Evolutionary conservation across 2,329 filamentous ascomycete species (phyloP).

Genomic region (Aspergillus amoenus): DNA sequence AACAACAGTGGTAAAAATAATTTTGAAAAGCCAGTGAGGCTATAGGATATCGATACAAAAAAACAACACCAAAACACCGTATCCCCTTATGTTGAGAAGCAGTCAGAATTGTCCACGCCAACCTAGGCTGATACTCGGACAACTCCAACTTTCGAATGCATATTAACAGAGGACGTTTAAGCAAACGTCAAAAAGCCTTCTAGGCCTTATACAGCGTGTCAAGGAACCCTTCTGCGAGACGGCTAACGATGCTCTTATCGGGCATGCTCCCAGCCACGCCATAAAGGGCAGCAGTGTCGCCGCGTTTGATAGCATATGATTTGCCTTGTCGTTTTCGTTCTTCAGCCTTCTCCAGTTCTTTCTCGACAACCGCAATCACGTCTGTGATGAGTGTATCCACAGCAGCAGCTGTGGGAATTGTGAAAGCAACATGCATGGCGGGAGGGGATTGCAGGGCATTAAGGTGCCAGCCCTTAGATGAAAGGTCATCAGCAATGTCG

Average conservation of each 20-base stretch:
- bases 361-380: slow-evolving; percentile 56
- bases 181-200: slow-evolving; percentile 3
- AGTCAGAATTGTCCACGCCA: not conserved
- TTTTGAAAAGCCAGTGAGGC: slow-evolving; percentile 1
- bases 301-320: slow-evolving; percentile 51
- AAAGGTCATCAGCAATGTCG: slow-evolving; percentile 89
- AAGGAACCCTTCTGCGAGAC: slow-evolving; percentile 85
- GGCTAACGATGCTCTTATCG: slow-evolving; percentile 91
- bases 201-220: slow-evolving; percentile 89
- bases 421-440: slow-evolving; percentile 92
- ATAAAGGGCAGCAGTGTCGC: slow-evolving; percentile 82
- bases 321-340: slow-evolving; percentile 64
- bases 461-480: slow-evolving; percentile 83
- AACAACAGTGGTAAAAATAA: slow-evolving; percentile 5
- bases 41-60: not conserved
- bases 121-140: not conserved
- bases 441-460: slow-evolving; percentile 91
- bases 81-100: slow-evolving; percentile 8
- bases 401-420: slow-evolving; percentile 76
- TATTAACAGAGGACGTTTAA: slow-evolving; percentile 14
- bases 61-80: slow-evolving; percentile 14
- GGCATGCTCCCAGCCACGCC: slow-evolving; percentile 92
- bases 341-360: slow-evolving; percentile 78
- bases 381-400: slow-evolving; percentile 78
- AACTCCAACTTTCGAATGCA: slow-evolving; percentile 5